Evolutionary conservation across 108 stramenopile genomes (phyloP).

Genomic region (Discostella pseudostelligera): DNA sequence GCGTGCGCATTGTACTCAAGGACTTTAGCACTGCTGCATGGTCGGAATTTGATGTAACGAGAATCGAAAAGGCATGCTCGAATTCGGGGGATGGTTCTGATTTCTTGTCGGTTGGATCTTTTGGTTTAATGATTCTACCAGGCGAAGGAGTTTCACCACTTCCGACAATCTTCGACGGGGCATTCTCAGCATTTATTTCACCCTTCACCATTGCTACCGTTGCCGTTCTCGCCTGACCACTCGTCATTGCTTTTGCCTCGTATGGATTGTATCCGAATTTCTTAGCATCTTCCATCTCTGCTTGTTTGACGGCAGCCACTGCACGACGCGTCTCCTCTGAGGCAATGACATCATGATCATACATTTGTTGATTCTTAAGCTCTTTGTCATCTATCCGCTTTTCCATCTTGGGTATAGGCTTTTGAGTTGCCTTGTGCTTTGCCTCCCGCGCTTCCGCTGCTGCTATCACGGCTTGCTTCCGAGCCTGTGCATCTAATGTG

Average conservation of each 20-base stretch:
- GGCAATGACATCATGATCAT: conserved; percentile 7
- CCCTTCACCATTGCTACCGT: conserved; percentile 59
- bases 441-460: conserved; percentile 83
- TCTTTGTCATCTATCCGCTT: background rate
- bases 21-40: conserved; percentile 32
- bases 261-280: conserved; percentile 86
- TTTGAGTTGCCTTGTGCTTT: conserved; percentile 55
- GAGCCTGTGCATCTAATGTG: conserved; percentile 56
- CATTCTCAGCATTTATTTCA: conserved; percentile 39
- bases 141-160: conserved; percentile 12
- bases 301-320: conserved; percentile 59
- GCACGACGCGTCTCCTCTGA: conserved; percentile 62
- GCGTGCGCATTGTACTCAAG: conserved; percentile 56
- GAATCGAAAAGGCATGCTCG: conserved; percentile 58
- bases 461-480: conserved; percentile 80
- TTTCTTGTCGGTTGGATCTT: conserved; percentile 25
- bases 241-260: conserved; percentile 63
- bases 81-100: conserved; percentile 32
- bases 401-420: conserved; percentile 31
- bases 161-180: conserved; percentile 22
- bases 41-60: conserved; percentile 43
- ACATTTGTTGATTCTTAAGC: conserved; percentile 6
- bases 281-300: conserved; percentile 50
- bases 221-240: conserved; percentile 76
- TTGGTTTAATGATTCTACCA: conserved; percentile 42